Conservation (phyloP, 768 basidiomycete genomes). For the Holtermanniella nyarrowii region DNA sequence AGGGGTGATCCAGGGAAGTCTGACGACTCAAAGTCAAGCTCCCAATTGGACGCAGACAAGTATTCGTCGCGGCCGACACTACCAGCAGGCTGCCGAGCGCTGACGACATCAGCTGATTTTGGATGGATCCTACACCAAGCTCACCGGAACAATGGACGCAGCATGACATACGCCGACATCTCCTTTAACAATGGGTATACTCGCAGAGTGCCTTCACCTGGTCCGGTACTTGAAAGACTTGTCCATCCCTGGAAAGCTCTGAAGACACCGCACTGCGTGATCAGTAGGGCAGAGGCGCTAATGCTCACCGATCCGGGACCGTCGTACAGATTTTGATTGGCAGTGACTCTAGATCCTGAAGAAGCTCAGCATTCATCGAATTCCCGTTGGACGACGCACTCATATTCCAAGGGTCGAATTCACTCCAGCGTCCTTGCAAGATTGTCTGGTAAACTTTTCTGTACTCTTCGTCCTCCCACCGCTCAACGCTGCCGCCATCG, state of each 20-base stretch:
- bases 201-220: conserved; percentile 54
- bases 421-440: conserved; percentile 27
- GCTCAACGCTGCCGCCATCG: conserved; percentile 65
- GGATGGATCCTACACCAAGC: conserved; percentile 20
- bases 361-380: no score
- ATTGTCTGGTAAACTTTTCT: conserved; percentile 51
- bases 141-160: conserved; percentile 56
- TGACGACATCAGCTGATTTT: conserved; percentile 1
- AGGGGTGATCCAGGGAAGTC: conserved; percentile 52
- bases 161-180: conserved; percentile 53
- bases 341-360: conserved; percentile 51
- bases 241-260: conserved; percentile 45
- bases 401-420: conserved; percentile 27
- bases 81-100: not conserved
- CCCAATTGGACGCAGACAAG: conserved; percentile 50
- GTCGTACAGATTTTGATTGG: conserved; percentile 56
- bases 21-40: conserved; percentile 48
- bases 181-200: conserved; percentile 54
- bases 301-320: conserved; percentile 32
- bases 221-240: conserved; percentile 52
- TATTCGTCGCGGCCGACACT: conserved; percentile 19
- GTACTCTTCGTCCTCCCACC: conserved; percentile 42
- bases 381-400: conserved; percentile 5
- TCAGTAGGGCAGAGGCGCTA: not conserved
- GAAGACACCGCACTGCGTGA: conserved; percentile 35